Conservation (phyloP, 371 early-diverging fungal species). For the Batkoa obscura region DNA sequence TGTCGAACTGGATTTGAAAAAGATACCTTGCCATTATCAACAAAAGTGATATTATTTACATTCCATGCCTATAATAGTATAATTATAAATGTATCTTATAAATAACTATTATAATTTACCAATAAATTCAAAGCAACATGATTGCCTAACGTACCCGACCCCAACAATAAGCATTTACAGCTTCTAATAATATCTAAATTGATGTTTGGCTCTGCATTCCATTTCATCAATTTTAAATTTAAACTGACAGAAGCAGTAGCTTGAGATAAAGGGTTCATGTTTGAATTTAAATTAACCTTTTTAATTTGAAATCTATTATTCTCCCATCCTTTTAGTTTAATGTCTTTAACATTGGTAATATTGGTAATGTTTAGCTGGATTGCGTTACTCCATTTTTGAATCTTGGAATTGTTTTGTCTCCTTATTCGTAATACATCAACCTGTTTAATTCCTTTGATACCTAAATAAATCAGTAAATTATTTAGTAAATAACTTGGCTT, state of each 20-base stretch:
- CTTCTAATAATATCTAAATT: constrained; percentile 56
- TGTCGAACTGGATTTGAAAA: constrained; percentile 92
- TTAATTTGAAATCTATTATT: no score
- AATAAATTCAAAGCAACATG: constrained; percentile 67
- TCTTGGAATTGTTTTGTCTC: no score
- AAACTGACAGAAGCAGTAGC: constrained; percentile 78
- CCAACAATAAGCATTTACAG: constrained; percentile 66
- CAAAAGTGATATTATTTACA: constrained; percentile 76
- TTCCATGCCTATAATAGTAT: constrained; percentile 63
- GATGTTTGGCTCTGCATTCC: constrained; percentile 73
- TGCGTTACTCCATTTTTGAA: no score
- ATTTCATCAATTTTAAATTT: constrained; percentile 88
- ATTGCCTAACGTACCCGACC: constrained; percentile 92
- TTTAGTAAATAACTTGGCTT: no score
- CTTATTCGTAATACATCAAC: no score
- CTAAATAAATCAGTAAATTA: no score
- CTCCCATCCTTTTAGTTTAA: no score
- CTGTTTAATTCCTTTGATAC: no score
- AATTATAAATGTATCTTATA: neutral
- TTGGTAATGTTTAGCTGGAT: no score
- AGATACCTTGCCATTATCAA: constrained; percentile 80
- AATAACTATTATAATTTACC: constrained; percentile 16
- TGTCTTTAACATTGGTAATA: no score
- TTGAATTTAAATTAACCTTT: no score
- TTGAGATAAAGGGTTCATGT: constrained; percentile 23